phyloP scores from a whole-genome alignment of 441 rosid species.

The Rhodomyrtus psidioides region DNA sequence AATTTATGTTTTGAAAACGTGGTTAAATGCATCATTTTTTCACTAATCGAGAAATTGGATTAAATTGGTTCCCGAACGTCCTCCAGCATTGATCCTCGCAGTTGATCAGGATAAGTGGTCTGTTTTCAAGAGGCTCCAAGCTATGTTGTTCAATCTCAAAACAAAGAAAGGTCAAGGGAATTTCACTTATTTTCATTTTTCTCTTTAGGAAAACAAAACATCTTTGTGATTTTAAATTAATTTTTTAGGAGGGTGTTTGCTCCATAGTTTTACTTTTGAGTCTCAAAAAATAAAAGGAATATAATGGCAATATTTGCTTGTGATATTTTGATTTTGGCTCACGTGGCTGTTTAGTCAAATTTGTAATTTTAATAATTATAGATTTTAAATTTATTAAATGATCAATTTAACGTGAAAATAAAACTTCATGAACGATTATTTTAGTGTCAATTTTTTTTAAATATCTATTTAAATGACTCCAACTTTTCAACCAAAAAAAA shows the following conservation, averaged over 20 bases:
- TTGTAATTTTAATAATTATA: background rate
- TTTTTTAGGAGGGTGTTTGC: background rate
- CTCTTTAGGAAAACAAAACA: background rate
- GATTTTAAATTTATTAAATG: background rate
- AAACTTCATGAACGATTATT: background rate
- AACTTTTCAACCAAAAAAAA: no score
- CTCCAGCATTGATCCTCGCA: background rate
- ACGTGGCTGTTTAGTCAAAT: background rate
- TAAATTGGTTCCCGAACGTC: background rate
- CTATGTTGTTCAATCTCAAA: background rate
- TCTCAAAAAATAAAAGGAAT: background rate
- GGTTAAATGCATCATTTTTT: background rate
- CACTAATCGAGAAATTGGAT: no score
- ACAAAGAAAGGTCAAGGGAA: background rate
- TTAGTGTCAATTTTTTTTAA: background rate
- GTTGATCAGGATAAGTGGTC: background rate
- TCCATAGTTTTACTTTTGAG: background rate
- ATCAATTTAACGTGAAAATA: background rate
- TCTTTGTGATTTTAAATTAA: background rate
- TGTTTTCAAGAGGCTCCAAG: background rate
- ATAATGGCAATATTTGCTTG: background rate
- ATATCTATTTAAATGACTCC: background rate
- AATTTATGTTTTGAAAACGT: background rate
- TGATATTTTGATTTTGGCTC: background rate
- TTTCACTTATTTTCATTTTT: background rate